These are phyloP conservation scores for Phaseolus lunatus DNA, from an alignment of 306 rosid genomes.

Conservation along the genomic window DNA sequence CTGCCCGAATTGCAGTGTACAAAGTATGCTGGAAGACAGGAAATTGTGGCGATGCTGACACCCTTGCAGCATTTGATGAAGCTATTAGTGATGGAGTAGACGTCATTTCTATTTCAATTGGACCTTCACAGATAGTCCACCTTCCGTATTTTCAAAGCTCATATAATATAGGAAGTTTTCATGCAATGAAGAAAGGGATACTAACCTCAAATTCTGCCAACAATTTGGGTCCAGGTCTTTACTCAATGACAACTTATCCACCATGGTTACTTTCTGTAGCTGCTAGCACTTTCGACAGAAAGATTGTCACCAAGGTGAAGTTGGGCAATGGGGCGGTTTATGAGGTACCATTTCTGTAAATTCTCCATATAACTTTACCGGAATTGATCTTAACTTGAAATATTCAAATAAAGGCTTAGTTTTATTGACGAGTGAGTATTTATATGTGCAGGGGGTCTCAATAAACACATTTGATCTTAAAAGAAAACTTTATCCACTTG, in stretches of 20 bases:
- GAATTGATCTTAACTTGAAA: too few relatives aligned
- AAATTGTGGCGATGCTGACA: conserved; percentile 7
- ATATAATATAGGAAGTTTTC: conserved; percentile 63
- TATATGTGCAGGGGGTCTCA: conserved; percentile 59
- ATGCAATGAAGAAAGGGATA: conserved; percentile 59
- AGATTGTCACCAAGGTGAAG: conserved; percentile 47
- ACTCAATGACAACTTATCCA: conserved; percentile 38
- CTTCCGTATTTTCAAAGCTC: conserved; percentile 31
- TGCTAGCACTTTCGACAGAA: conserved; percentile 55
- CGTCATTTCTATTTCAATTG: conserved; percentile 39
- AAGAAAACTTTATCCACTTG: conserved; percentile 44
- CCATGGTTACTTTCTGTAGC: conserved; percentile 73
- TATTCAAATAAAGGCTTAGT: too few relatives aligned
- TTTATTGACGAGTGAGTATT: too few relatives aligned
- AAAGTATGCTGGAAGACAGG: conserved; percentile 30
- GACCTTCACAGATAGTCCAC: too few relatives aligned
- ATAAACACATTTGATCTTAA: conserved; percentile 54
- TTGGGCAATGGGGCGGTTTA: conserved; percentile 44
- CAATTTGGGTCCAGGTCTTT: conserved; percentile 43
- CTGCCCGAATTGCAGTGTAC: conserved; percentile 49
- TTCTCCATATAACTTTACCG: too few relatives aligned
- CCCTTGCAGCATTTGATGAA: conserved; percentile 55
- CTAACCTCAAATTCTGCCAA: conserved; percentile 56
- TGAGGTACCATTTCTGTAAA: too few relatives aligned
- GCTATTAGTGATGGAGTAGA: conserved; percentile 69